A percentile compares a stretch with the other conserved stretches of the same genome.
Conservation (phyloP, 495 filamentous ascomycete genomes). For the Copromyces sp. region DNA sequence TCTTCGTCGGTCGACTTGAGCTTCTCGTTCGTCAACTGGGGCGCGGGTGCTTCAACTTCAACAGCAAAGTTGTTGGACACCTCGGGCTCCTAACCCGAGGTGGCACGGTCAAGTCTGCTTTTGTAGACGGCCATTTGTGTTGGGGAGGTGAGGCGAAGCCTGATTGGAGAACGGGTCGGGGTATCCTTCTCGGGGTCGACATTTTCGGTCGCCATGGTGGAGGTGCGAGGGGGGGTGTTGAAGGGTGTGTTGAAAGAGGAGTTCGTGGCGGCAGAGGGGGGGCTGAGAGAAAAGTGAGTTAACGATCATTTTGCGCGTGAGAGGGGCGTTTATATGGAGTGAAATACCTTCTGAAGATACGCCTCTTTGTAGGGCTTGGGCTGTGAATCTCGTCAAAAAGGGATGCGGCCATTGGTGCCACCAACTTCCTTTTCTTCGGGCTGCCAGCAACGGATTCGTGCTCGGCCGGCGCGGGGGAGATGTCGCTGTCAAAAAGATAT, state of each 20-base stretch:
- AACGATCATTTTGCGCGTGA: not conserved
- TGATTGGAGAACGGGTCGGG: not conserved
- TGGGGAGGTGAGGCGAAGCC: not conserved
- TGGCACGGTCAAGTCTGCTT: not conserved
- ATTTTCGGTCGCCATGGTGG: not conserved
- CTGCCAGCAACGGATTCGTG: not conserved
- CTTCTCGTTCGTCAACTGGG: not conserved
- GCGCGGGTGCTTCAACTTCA: not conserved
- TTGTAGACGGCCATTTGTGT: not conserved
- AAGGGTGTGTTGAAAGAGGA: not conserved
- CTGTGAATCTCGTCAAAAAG: not conserved
- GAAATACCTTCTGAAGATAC: not conserved
- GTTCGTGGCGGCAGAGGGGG: not conserved
- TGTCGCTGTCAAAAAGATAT: not conserved
- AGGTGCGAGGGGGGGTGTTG: not conserved
- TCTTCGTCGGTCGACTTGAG: no score
- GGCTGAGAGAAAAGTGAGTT: not conserved
- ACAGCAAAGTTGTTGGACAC: not conserved
- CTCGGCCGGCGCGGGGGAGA: not conserved
- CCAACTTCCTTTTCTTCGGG: not conserved
- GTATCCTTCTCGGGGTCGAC: not conserved
- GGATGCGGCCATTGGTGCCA: not conserved
- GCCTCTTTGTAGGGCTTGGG: not conserved
- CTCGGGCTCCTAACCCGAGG: not conserved
- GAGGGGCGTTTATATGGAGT: accelerated